A percentile compares a stretch with the other conserved stretches of the same genome.
Conservation (phyloP, 2,329 filamentous ascomycete species). For the Colletotrichum theobromicola region DNA sequence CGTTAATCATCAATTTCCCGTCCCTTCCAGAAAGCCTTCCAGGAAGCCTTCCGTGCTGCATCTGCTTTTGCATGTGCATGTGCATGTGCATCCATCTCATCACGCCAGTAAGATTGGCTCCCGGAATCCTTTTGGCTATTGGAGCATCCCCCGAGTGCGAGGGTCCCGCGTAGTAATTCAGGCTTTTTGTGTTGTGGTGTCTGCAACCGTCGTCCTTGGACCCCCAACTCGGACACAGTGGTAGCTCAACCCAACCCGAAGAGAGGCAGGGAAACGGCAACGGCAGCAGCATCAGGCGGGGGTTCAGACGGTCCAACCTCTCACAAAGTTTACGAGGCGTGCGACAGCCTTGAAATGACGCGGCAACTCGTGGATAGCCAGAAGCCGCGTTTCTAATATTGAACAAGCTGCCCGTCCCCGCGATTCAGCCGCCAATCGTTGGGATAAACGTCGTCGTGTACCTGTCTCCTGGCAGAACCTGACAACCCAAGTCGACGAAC, state of each 20-base stretch:
- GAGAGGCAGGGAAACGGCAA: neutral
- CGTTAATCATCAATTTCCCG: neutral
- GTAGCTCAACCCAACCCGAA: too few species aligned
- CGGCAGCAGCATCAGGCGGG: neutral
- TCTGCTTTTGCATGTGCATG: neutral
- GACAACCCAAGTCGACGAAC: neutral
- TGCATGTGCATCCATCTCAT: neutral
- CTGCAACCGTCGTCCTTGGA: neutral
- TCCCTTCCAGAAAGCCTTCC: neutral
- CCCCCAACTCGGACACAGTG: neutral
- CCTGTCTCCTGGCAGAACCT: neutral
- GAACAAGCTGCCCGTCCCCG: neutral
- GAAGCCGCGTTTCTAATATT: neutral
- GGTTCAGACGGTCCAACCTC: neutral
- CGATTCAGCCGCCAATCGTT: neutral
- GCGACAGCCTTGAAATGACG: slow-evolving; percentile 1
- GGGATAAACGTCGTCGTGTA: neutral
- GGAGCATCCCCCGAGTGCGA: neutral
- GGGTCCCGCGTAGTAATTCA: neutral
- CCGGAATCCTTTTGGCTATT: neutral
- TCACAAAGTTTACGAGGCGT: neutral
- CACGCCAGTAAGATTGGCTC: neutral
- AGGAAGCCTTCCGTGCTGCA: neutral
- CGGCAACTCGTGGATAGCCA: neutral
- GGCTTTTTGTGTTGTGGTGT: neutral